Base-by-base conservation (phyloP, 2,329 filamentous ascomycete genomes). In the Cladophialophora carrionii region DNA sequence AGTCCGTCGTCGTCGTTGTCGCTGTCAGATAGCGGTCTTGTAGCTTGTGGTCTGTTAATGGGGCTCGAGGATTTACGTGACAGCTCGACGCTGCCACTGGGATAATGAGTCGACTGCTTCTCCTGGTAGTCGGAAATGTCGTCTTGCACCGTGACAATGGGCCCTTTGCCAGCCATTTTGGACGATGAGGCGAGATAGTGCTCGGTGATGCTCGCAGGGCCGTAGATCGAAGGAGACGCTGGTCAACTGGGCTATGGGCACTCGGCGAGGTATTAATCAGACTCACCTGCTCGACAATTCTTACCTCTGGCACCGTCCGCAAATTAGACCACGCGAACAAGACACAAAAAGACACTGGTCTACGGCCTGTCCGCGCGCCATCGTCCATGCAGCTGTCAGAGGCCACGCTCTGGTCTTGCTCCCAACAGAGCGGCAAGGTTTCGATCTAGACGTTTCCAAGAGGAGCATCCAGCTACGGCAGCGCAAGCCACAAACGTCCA, bases 111-210 rank as follows among this genome's bases (percentile, higher is more conserved):
- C 14, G 46, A 59, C 24, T 60, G 55, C 22, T 64, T 64, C 48
- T 54, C 56, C 49, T 62, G 43, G 31, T 64, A 53, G 26, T 54
- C 62, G 48, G 57, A 56, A 7, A 48, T 49, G 55, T 60, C 43
- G 24, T 66, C 64, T 49, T 55, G 46, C 5, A 66, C 49, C 14
- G 54, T 59, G 34, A 63, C 59, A 26, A 66, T 56, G 24, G 64
- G 54, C n/a, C 62, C 64, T 56, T 63, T 63, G 34, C 34, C 41
- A 17, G 60, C 55, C 64, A 66, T 66, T 10, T 32, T 66, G 55
- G 37, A 37, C 3, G 17, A 53, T 32, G 20, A 14, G 20, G 26
- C 20, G 34, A 41, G 34, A 12, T 8, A 14, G 55, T 17, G 34
- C n/a, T 22, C 6, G 34, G 9, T 20, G 26, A 14, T 37, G 31